phyloP scores from a whole-genome alignment of 176 grass and related monocot genomes.

The Melocanna baccifera region DNA sequence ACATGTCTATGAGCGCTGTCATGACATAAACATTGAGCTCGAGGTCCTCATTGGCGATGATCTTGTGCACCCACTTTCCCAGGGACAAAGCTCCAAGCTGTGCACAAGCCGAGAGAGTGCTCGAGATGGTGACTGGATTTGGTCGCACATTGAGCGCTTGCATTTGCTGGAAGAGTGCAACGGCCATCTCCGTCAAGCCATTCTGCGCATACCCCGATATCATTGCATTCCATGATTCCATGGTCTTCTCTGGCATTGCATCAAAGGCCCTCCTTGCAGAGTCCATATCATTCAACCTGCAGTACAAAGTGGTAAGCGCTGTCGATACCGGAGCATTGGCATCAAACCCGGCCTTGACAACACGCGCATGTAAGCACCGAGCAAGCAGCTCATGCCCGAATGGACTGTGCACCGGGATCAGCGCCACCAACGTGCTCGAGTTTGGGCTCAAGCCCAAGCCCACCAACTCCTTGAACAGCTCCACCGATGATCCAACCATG shows the following conservation, averaged over 20 bases:
- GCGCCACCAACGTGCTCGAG: slow-evolving; percentile 55
- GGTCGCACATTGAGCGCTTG: slow-evolving; percentile 55
- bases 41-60: slow-evolving; percentile 49
- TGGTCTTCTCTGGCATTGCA: slow-evolving; percentile 60
- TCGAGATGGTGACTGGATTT: slow-evolving; percentile 56
- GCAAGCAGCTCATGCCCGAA: slow-evolving; percentile 51
- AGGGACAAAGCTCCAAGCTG: slow-evolving; percentile 67
- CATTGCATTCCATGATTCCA: slow-evolving; percentile 73
- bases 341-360: slow-evolving; percentile 44
- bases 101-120: slow-evolving; percentile 77
- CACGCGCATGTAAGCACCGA: slow-evolving; percentile 43
- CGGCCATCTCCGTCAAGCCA: slow-evolving; percentile 52
- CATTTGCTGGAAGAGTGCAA: slow-evolving; percentile 75
- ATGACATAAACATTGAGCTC: slow-evolving; percentile 55
- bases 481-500: slow-evolving; percentile 46
- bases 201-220: slow-evolving; percentile 39
- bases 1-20: slow-evolving; percentile 79
- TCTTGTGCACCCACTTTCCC: slow-evolving; percentile 76
- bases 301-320: slow-evolving; percentile 63
- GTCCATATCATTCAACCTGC: slow-evolving; percentile 64
- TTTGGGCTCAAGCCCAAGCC: slow-evolving; percentile 38
- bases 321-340: slow-evolving; percentile 59
- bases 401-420: slow-evolving; percentile 65
- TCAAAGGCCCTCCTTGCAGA: slow-evolving; percentile 67
- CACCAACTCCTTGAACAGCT: slow-evolving; percentile 56